These are phyloP conservation scores for Vigna mungo DNA, from an alignment of 306 rosid genomes.

Conservation along the genomic window DNA sequence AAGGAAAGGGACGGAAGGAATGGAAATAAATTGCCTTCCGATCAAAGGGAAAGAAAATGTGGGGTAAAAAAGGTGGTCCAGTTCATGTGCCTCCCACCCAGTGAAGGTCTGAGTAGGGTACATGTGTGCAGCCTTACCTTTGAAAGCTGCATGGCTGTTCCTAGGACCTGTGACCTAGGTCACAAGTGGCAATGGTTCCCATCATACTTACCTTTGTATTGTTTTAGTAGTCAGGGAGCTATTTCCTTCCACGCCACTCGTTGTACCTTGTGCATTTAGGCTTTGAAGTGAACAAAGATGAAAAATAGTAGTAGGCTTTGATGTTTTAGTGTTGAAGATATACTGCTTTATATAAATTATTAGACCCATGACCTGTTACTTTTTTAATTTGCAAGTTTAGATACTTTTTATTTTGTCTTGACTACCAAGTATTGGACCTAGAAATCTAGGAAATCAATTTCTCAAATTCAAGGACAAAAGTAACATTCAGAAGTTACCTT, in stretches of 20 bases:
- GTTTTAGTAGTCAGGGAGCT: background rate
- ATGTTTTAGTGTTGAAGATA: background rate
- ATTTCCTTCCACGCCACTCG: background rate
- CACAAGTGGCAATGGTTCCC: background rate
- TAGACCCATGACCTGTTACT: background rate
- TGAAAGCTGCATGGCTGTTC: background rate
- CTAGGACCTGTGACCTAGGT: slow-evolving; percentile 6
- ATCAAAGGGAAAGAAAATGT: slow-evolving; percentile 27
- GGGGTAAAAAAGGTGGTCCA: background rate
- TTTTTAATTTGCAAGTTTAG: background rate
- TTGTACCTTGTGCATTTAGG: slow-evolving; percentile 1
- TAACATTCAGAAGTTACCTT: background rate
- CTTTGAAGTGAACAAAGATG: slow-evolving; percentile 4
- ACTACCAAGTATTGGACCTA: background rate
- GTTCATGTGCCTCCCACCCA: background rate
- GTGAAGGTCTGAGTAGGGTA: background rate
- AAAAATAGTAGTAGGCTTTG: background rate
- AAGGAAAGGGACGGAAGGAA: background rate
- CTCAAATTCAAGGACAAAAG: background rate
- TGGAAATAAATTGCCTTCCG: slow-evolving; percentile 5
- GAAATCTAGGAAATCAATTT: slow-evolving; percentile 16
- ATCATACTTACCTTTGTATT: background rate
- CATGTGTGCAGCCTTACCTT: slow-evolving; percentile 2
- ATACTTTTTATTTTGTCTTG: background rate
- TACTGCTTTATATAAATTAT: background rate